These are phyloP conservation scores for Aspergillus piperis DNA, from an alignment of 2,329 filamentous ascomycete genomes.

Conservation along the genomic window DNA sequence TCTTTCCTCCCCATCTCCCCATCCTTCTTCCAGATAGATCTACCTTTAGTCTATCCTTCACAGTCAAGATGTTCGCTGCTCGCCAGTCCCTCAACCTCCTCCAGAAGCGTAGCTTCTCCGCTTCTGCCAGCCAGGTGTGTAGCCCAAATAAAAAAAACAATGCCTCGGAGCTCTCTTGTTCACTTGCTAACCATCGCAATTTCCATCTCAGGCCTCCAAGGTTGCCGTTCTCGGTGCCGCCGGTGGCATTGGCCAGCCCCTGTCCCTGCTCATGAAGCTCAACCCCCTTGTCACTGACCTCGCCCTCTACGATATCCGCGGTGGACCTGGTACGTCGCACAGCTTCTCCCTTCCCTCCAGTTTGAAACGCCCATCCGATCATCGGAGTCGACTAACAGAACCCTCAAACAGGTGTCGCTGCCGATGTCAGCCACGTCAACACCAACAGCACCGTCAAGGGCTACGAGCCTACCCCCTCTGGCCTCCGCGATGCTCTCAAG, in stretches of 20 bases:
- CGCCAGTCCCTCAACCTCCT: constrained; percentile 56
- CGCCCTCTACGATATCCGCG: constrained; percentile 95
- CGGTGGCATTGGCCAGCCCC: constrained; percentile 96
- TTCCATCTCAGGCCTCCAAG: constrained; percentile 75
- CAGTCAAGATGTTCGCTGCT: constrained; percentile 71
- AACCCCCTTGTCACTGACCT: constrained; percentile 94
- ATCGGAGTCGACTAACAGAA: constrained; percentile 13
- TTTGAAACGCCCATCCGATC: neutral
- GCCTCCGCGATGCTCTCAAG: constrained; percentile 77
- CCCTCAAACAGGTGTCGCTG: constrained; percentile 76
- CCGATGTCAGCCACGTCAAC: constrained; percentile 98
- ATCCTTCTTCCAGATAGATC: constrained; percentile 18
- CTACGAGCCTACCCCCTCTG: constrained; percentile 74
- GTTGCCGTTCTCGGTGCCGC: constrained; percentile 95
- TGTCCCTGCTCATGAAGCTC: constrained; percentile 97
- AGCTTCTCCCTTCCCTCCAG: neutral
- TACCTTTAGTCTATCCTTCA: constrained; percentile 14
- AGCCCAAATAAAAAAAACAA: constrained; percentile 6
- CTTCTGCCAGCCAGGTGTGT: constrained; percentile 73
- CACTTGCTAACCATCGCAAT: constrained; percentile 18
- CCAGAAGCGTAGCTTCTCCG: constrained; percentile 80
- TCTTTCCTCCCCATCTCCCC: constrained; percentile 24
- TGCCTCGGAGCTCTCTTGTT: constrained; percentile 13
- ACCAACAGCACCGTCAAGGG: constrained; percentile 94
- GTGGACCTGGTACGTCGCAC: constrained; percentile 74